phyloP scores from a whole-genome alignment of 257 asterid genomes.

The Penstemon newberryi region DNA sequence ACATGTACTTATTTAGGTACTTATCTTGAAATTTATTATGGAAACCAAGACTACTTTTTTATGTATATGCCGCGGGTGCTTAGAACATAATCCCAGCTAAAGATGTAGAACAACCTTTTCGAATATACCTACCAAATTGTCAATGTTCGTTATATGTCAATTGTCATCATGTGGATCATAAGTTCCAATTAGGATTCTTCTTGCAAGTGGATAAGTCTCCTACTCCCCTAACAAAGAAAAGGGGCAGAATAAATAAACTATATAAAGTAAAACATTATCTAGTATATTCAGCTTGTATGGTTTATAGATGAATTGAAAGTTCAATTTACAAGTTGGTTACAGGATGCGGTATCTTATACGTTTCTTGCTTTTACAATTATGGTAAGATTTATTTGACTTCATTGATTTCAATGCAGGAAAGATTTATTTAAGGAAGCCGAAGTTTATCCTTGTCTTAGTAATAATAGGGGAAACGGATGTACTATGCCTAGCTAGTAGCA shows the following conservation, averaged over 20 bases:
- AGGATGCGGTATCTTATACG: no score
- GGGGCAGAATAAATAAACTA: no score
- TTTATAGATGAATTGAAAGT: no score
- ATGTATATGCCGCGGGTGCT: neutral
- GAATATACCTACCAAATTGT: neutral
- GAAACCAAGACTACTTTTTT: no score
- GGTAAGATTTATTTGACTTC: neutral
- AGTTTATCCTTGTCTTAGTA: slow-evolving; percentile 9
- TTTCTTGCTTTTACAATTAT: neutral
- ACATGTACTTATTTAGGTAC: slow-evolving; percentile 35
- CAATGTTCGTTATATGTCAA: slow-evolving; percentile 4
- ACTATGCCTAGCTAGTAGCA: neutral
- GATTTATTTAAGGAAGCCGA: slow-evolving; percentile 6
- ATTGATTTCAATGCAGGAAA: neutral
- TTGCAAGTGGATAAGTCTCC: slow-evolving; percentile 6
- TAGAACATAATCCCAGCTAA: no score
- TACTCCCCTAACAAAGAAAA: neutral
- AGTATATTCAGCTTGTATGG: no score
- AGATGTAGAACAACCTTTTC: no score
- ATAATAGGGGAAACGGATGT: slow-evolving; percentile 14
- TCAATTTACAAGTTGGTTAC: neutral
- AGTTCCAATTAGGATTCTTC: slow-evolving; percentile 3
- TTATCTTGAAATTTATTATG: neutral
- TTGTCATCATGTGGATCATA: slow-evolving; percentile 2
- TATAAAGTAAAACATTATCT: no score